A percentile compares a stretch with the other conserved stretches of the same genome.
Conservation (phyloP, 148 eudicot genomes). For the Nepenthes mirabilis region DNA sequence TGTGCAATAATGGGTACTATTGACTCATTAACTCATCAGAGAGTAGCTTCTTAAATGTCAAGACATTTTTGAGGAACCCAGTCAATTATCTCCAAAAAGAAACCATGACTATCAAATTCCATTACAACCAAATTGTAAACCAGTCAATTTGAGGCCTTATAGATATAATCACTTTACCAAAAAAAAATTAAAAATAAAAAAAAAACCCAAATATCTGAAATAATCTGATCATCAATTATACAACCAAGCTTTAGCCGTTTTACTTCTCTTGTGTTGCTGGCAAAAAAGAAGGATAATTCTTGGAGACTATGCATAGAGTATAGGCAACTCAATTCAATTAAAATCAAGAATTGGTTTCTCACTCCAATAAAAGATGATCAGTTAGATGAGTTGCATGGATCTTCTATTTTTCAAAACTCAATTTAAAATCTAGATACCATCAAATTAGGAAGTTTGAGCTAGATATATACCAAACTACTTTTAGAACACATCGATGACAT, state of each 20-base stretch:
- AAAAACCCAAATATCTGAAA: too few relatives aligned
- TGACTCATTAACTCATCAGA: too few relatives aligned
- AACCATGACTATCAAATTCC: too few relatives aligned
- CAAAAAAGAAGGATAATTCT: not conserved
- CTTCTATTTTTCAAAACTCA: not conserved
- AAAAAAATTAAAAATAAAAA: too few relatives aligned
- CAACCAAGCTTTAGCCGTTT: not conserved
- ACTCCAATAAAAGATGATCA: not conserved
- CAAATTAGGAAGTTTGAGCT: not conserved
- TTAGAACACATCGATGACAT: conserved; percentile 1
- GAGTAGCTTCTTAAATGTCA: too few relatives aligned
- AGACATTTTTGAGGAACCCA: too few relatives aligned
- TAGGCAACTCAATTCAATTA: not conserved
- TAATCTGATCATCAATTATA: too few relatives aligned
- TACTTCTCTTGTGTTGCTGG: not conserved
- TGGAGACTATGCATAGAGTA: not conserved
- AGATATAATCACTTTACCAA: too few relatives aligned
- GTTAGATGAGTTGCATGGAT: not conserved
- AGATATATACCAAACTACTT: not conserved
- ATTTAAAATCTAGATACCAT: not conserved
- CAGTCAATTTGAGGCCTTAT: too few relatives aligned
- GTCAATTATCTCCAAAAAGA: too few relatives aligned
- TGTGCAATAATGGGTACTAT: too few relatives aligned
- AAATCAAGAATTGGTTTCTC: not conserved
- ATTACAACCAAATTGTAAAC: too few relatives aligned